Conservation (phyloP, 1,139 yeast species). For the Magnusiomyces suaveolens region DNA sequence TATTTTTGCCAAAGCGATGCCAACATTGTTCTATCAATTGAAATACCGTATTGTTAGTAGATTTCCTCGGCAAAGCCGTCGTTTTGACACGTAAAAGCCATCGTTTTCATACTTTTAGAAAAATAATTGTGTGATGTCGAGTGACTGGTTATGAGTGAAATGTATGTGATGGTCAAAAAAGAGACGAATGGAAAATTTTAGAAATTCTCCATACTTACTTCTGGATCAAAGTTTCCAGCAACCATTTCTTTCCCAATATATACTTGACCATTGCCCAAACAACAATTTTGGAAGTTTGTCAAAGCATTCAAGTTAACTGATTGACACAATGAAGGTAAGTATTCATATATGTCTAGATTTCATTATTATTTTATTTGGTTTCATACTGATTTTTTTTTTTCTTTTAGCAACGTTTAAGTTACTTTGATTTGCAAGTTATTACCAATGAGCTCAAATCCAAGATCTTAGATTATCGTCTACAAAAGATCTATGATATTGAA, state of each 20-base stretch:
- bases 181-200: background rate
- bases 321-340: slow-evolving; percentile 8
- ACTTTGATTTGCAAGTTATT: slow-evolving; percentile 68
- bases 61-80: too few relatives aligned
- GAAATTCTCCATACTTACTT: background rate
- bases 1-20: slow-evolving; percentile 34
- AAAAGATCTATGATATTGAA: slow-evolving; percentile 75
- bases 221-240: background rate
- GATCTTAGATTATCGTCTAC: slow-evolving; percentile 59
- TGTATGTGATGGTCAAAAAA: background rate
- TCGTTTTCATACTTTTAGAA: background rate
- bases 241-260: background rate
- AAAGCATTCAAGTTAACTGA: background rate
- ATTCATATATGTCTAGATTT: background rate
- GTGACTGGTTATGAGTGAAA: background rate
- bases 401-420: slow-evolving; percentile 69
- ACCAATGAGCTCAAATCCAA: slow-evolving; percentile 52
- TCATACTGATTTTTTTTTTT: background rate
- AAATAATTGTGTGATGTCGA: background rate
- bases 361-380: background rate
- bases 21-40: background rate
- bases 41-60: background rate
- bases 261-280: background rate
- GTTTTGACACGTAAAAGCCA: too few relatives aligned
- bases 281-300: too few relatives aligned